These are phyloP conservation scores for Hansenula anomala DNA, from an alignment of 1,139 yeast genomes.

Conservation along the genomic window DNA sequence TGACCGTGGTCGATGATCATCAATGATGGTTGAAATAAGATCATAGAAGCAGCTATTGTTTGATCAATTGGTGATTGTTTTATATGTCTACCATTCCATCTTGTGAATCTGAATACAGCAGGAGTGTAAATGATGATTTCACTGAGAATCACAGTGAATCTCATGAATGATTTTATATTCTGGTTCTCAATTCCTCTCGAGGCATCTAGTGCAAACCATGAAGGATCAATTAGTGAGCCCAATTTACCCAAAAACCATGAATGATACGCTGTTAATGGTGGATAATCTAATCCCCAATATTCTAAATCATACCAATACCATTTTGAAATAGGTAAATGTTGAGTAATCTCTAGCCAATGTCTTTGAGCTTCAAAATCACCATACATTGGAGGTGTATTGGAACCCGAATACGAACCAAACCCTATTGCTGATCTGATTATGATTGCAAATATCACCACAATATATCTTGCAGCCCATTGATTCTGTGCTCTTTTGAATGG, in stretches of 20 bases:
- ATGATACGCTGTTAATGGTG: conserved; percentile 94
- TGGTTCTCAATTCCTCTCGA: conserved; percentile 75
- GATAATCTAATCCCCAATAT: conserved; percentile 97
- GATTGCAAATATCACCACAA: conserved; percentile 68
- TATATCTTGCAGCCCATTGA: conserved; percentile 87
- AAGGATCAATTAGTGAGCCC: conserved; percentile 56
- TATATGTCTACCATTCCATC: conserved; percentile 55
- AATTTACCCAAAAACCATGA: conserved; percentile 75
- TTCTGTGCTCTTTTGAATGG: conserved; percentile 69
- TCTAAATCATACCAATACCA: conserved; percentile 91
- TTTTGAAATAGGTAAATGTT: conserved; percentile 59
- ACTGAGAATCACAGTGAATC: conserved; percentile 70
- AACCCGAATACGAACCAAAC: conserved; percentile 82
- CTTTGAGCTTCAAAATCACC: conserved; percentile 99
- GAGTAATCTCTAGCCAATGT: conserved; percentile 95
- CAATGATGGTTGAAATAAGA: conserved; percentile 76
- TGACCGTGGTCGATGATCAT: conserved; percentile 94
- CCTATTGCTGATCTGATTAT: conserved; percentile 84
- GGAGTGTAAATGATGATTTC: conserved; percentile 77
- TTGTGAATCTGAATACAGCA: conserved; percentile 64
- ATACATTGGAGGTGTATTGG: conserved; percentile 63
- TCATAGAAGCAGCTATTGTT: conserved; percentile 66
- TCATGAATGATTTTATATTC: conserved; percentile 77
- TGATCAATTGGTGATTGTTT: conserved; percentile 64
- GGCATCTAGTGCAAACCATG: conserved; percentile 69